Conservation (phyloP, 345 rosid genomes). For the Arabidopsis suecica region DNA sequence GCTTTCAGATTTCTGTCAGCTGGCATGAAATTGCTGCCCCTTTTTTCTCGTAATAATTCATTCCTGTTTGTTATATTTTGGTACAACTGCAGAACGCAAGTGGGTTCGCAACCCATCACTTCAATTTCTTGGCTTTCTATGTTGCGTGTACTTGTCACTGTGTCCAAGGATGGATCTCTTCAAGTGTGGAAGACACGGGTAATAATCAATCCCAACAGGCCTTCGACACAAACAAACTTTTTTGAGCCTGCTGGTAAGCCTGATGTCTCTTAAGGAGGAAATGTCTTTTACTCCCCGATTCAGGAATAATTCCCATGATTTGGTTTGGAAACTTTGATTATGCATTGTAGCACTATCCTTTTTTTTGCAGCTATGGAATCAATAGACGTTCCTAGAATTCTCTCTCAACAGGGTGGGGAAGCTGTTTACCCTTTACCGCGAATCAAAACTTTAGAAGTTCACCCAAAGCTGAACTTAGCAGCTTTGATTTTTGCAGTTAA, state of each 20-base stretch:
- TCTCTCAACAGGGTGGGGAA: constrained; percentile 97
- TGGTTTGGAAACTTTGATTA: constrained; percentile 21
- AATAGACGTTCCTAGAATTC: constrained; percentile 83
- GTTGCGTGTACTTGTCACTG: constrained; percentile 80
- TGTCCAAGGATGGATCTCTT: constrained; percentile 89
- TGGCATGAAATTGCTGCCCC: constrained; percentile 3
- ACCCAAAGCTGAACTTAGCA: constrained; percentile 88
- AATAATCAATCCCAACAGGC: constrained; percentile 79
- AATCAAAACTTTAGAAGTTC: constrained; percentile 84
- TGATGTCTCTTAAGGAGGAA: constrained; percentile 27
- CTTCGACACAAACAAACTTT: constrained; percentile 90
- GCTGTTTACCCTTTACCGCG: constrained; percentile 92
- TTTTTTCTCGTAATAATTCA: not conserved
- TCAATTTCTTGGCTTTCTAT: constrained; percentile 90
- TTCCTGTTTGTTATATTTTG: constrained; percentile 22
- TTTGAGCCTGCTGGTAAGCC: constrained; percentile 86
- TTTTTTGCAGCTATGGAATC: constrained; percentile 78
- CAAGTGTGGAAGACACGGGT: constrained; percentile 95
- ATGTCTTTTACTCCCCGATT: constrained; percentile 7
- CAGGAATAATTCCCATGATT: constrained; percentile 13
- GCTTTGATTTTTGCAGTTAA: constrained; percentile 90
- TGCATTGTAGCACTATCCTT: constrained; percentile 16
- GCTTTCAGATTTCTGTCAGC: not conserved
- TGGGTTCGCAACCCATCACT: constrained; percentile 91
- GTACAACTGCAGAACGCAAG: constrained; percentile 67